phyloP scores from a whole-genome alignment of 441 rosid genomes.

The Syzygium syzygioides region DNA sequence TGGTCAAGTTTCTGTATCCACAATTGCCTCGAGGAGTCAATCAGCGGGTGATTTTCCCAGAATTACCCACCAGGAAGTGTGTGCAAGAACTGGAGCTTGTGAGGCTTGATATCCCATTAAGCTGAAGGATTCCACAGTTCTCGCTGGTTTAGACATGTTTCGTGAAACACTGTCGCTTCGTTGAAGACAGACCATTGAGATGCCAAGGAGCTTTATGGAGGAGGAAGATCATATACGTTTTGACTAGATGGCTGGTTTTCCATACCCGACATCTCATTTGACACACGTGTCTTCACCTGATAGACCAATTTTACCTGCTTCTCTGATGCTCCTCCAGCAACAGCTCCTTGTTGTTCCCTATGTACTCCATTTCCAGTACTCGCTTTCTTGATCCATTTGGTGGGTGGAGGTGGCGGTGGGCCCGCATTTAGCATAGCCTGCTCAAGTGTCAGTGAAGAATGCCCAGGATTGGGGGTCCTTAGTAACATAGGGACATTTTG shows the following conservation, averaged over 20 bases:
- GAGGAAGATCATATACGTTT: neutral
- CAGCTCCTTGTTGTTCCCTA: conserved; percentile 28
- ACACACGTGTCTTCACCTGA: conserved; percentile 39
- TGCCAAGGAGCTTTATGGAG: neutral
- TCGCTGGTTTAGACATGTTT: neutral
- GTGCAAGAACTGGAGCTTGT: neutral
- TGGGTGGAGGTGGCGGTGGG: conserved; percentile 57
- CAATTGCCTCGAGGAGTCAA: neutral
- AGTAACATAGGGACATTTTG: conserved; percentile 10
- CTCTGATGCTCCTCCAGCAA: conserved; percentile 27
- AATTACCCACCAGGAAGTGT: neutral
- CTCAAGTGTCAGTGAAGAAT: conserved; percentile 10
- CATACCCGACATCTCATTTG: conserved; percentile 20
- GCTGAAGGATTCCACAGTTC: neutral
- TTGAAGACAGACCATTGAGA: neutral
- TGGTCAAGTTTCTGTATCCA: neutral
- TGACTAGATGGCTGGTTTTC: conserved; percentile 3
- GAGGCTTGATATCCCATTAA: neutral
- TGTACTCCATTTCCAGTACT: conserved; percentile 24
- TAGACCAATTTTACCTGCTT: conserved; percentile 48
- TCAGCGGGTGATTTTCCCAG: neutral
- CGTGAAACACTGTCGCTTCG: neutral
- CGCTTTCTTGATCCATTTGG: conserved; percentile 44
- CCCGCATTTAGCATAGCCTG: conserved; percentile 32
- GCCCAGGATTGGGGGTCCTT: conserved; percentile 21